A percentile compares a stretch with the other conserved stretches of the same genome.
Evolutionary conservation across 805 yeast species (phyloP).

Genomic region (Lipomyces spencermartinsiae): DNA sequence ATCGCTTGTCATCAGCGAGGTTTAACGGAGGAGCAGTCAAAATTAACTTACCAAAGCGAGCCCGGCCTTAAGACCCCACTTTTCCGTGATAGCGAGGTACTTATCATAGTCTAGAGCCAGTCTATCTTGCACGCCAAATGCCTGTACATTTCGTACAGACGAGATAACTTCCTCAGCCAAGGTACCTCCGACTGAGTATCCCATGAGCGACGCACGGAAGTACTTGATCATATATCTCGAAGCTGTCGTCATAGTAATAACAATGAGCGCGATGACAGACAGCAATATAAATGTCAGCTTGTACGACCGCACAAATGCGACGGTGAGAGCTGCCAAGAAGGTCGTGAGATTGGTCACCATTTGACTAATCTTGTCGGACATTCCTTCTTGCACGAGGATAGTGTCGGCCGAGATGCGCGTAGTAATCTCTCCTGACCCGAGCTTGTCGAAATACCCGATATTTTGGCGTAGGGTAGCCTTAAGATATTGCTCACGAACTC

Average conservation of each 20-base stretch:
- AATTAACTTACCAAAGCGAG: constrained; percentile 38
- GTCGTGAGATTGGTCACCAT: constrained; percentile 48
- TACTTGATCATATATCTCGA: constrained; percentile 42
- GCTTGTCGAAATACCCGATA: constrained; percentile 51
- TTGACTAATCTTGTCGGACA: constrained; percentile 51
- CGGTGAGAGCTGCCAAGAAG: constrained; percentile 49
- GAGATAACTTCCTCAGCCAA: constrained; percentile 52
- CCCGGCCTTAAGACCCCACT: constrained; percentile 32
- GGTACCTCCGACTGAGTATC: constrained; percentile 40
- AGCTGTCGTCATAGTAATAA: constrained; percentile 42
- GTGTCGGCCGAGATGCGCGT: constrained; percentile 53
- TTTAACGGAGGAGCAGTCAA: not conserved
- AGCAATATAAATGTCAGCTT: constrained; percentile 48
- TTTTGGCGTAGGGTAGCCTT: constrained; percentile 50
- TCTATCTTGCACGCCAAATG: constrained; percentile 51
- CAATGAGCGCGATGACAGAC: constrained; percentile 45
- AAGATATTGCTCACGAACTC: constrained; percentile 49
- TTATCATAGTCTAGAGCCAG: constrained; percentile 46
- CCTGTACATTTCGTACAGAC: constrained; percentile 51
- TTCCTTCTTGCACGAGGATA: constrained; percentile 51
- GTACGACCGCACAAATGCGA: constrained; percentile 49
- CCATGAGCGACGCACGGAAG: constrained; percentile 25
- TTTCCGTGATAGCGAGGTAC: constrained; percentile 41
- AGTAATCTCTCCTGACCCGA: constrained; percentile 53
- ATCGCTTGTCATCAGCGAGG: too few relatives aligned